Conservation (phyloP, 352 stramenopile species). For the Phytophthora multivora region DNA sequence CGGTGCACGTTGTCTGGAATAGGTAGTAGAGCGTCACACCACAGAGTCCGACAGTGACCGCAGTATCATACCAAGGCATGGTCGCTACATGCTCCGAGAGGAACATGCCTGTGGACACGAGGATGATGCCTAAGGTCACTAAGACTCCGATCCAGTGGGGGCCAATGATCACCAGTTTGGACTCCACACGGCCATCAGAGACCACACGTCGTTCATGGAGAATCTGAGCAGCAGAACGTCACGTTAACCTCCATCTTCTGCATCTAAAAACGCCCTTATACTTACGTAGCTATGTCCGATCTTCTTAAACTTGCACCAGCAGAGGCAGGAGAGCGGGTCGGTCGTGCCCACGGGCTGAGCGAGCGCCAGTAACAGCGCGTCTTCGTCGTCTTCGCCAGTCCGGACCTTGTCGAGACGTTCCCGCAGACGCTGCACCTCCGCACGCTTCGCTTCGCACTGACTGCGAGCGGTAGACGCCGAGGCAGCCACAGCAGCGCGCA, state of each 20-base stretch:
- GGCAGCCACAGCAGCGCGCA: not conserved
- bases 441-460: constrained; percentile 28
- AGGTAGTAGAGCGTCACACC: constrained; percentile 68
- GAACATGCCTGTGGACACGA: constrained; percentile 65
- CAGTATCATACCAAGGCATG: constrained; percentile 62
- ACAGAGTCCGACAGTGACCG: constrained; percentile 64
- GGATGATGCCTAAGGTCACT: constrained; percentile 66
- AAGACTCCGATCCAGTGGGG: constrained; percentile 85
- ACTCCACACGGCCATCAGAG: constrained; percentile 31
- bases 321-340: constrained; percentile 64
- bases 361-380: constrained; percentile 26
- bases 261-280: not conserved
- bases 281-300: constrained; percentile 52
- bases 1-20: constrained; percentile 70
- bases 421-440: constrained; percentile 26
- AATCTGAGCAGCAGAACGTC: constrained; percentile 35
- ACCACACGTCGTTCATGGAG: constrained; percentile 47
- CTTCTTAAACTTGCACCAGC: constrained; percentile 60
- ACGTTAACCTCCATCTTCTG: not conserved
- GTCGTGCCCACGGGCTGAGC: constrained; percentile 31
- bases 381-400: constrained; percentile 28
- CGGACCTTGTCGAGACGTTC: constrained; percentile 26
- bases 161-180: constrained; percentile 59
- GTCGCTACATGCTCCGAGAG: constrained; percentile 55
- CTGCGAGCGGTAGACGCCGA: constrained; percentile 1